Evolutionary conservation across 2,329 filamentous ascomycete genomes (phyloP).

Genomic region (Sphaerulina vaccinii): DNA sequence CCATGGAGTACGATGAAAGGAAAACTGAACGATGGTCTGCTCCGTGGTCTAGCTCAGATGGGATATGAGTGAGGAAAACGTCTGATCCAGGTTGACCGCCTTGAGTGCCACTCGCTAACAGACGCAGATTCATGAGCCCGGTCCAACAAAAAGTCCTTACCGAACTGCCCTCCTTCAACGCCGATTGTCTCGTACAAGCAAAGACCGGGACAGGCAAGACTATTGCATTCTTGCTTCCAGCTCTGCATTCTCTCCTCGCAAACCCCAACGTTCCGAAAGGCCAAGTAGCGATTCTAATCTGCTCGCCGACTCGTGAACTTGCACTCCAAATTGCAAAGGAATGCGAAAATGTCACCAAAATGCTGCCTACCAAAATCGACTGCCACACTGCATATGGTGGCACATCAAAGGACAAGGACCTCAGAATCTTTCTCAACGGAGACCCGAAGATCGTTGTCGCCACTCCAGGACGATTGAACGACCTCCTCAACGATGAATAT

Average conservation of each 20-base stretch:
- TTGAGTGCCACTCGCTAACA: slow-evolving; percentile 40
- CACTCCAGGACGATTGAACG: slow-evolving; percentile 80
- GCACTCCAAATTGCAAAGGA: slow-evolving; percentile 67
- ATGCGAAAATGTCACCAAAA: slow-evolving; percentile 79
- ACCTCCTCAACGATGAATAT: slow-evolving; percentile 71
- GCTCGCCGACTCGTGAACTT: slow-evolving; percentile 73
- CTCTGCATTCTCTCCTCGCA: slow-evolving; percentile 78
- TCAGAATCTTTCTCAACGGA: slow-evolving; percentile 64
- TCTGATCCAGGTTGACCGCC: slow-evolving; percentile 15
- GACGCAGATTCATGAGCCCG: slow-evolving; percentile 49
- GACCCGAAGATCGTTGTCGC: slow-evolving; percentile 86
- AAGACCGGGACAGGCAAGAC: slow-evolving; percentile 95
- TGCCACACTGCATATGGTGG: slow-evolving; percentile 66
- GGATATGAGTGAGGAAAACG: slow-evolving; percentile 26
- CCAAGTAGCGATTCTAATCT: slow-evolving; percentile 81
- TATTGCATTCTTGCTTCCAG: slow-evolving; percentile 84
- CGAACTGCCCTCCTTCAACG: slow-evolving; percentile 49
- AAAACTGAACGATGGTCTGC: slow-evolving; percentile 25
- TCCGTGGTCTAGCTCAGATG: slow-evolving; percentile 24
- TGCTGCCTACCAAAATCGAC: slow-evolving; percentile 78
- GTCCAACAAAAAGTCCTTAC: slow-evolving; percentile 56
- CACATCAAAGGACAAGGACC: slow-evolving; percentile 77
- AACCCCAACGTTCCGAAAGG: slow-evolving; percentile 64
- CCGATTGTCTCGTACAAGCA: slow-evolving; percentile 61
- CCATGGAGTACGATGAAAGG: slow-evolving; percentile 28